phyloP scores from a whole-genome alignment of 192 early-diverging fungal species.

The Cladochytrium replicatum region DNA sequence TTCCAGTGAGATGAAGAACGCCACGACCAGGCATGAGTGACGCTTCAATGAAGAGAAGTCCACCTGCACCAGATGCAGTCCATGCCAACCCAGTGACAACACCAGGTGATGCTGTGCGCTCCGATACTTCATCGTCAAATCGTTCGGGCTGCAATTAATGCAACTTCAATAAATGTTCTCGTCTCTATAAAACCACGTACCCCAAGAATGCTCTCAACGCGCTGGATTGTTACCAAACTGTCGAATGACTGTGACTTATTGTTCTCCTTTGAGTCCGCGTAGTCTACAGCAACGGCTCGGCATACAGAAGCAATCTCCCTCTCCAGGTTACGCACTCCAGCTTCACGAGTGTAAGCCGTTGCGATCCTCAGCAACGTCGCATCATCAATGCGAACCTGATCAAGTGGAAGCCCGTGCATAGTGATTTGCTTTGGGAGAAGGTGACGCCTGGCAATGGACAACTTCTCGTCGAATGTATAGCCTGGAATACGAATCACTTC shows the following conservation, averaged over 20 bases:
- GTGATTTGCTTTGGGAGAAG: conserved; percentile 65
- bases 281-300: conserved; percentile 58
- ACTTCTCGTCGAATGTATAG: conserved; percentile 77
- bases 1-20: conserved; percentile 56
- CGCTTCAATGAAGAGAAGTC: conserved; percentile 72
- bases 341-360: conserved; percentile 67
- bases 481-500: conserved; percentile 65
- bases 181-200: conserved; percentile 15
- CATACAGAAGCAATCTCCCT: conserved; percentile 61
- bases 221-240: conserved; percentile 27
- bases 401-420: conserved; percentile 46
- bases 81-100: conserved; percentile 81
- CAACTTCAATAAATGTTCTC: conserved; percentile 6
- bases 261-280: conserved; percentile 47
- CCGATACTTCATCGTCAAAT: conserved; percentile 61
- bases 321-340: conserved; percentile 68
- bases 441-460: conserved; percentile 61
- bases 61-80: conserved; percentile 59
- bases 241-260: conserved; percentile 25
- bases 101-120: conserved; percentile 52
- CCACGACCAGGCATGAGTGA: conserved; percentile 65
- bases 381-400: conserved; percentile 42
- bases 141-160: conserved; percentile 34
- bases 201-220: conserved; percentile 58
- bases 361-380: conserved; percentile 48